Conservation (phyloP, 225 moss, liverwort and hornwort genomes). For the Bryoerythrophyllum caledonicum region DNA sequence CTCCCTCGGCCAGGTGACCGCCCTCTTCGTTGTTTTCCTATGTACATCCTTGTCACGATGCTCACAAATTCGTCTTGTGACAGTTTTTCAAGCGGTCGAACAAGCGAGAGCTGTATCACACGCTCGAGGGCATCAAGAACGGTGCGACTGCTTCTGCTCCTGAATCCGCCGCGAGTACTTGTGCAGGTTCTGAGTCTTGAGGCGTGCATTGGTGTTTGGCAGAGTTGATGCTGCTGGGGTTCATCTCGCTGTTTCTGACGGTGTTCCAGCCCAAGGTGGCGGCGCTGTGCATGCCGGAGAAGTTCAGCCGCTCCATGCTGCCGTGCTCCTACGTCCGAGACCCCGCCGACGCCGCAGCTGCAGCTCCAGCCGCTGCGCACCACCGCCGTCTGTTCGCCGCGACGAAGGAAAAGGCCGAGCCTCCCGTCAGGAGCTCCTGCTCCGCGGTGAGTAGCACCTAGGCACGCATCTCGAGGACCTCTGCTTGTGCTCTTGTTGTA, state of each 20-base stretch:
- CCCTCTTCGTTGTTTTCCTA: too few relatives aligned
- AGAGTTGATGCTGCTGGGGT: constrained; percentile 94
- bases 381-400: constrained; percentile 38
- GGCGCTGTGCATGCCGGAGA: constrained; percentile 56
- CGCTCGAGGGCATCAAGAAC: constrained; percentile 72
- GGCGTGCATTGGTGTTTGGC: background rate
- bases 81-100: constrained; percentile 64
- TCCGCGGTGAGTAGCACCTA: constrained; percentile 5
- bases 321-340: constrained; percentile 43
- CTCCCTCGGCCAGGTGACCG: constrained; percentile 47
- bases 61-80: background rate
- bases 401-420: background rate
- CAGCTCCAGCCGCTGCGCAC: constrained; percentile 6
- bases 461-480: too few relatives aligned
- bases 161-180: too few relatives aligned
- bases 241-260: constrained; percentile 76
- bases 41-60: background rate
- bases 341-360: background rate
- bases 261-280: constrained; percentile 64
- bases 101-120: constrained; percentile 63
- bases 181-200: too few relatives aligned
- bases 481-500: background rate
- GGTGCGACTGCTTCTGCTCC: constrained; percentile 23
- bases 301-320: constrained; percentile 50
- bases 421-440: background rate